Evolutionary conservation across 1,284 basidiomycete genomes (phyloP).

Genomic region (Ceratobasidium sp.): DNA sequence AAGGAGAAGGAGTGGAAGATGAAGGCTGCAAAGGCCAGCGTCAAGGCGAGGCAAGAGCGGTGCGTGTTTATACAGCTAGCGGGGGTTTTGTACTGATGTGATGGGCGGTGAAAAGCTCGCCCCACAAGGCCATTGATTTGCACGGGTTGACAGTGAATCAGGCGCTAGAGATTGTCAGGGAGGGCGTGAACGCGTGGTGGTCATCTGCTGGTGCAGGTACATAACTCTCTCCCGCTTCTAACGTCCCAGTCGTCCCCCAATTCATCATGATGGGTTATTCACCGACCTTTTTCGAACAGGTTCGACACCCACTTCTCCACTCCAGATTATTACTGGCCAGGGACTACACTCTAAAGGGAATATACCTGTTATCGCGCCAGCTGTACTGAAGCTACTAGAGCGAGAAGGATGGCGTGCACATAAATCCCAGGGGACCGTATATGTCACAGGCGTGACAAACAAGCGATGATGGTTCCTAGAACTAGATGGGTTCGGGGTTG

Average conservation of each 20-base stretch:
- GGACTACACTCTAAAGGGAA: constrained; percentile 40
- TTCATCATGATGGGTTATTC: not conserved
- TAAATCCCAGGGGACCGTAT: constrained; percentile 33
- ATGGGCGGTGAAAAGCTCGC: constrained; percentile 7
- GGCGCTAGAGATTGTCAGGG: constrained; percentile 42
- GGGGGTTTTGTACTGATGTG: too few species aligned
- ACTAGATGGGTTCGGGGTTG: not conserved
- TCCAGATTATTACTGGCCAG: constrained; percentile 40
- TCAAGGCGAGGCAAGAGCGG: constrained; percentile 34
- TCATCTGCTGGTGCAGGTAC: constrained; percentile 42
- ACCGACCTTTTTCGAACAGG: not conserved
- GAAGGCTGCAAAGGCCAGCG: constrained; percentile 42
- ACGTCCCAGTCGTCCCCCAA: not conserved
- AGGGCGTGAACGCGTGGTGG: constrained; percentile 46
- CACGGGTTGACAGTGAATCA: constrained; percentile 46
- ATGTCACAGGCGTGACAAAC: constrained; percentile 39
- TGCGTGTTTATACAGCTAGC: constrained; percentile 8
- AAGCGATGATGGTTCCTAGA: not conserved
- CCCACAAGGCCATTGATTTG: constrained; percentile 43
- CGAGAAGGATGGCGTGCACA: constrained; percentile 42
- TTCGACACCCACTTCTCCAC: constrained; percentile 9
- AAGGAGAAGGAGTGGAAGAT: constrained; percentile 46
- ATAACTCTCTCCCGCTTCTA: not conserved
- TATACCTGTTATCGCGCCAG: constrained; percentile 42
- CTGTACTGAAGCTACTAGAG: constrained; percentile 31